Evolutionary conservation across 495 filamentous ascomycete species (phyloP), one percentile per base, ranked within the genome.

Genomic region (Coniosporium apollinis): DNA sequence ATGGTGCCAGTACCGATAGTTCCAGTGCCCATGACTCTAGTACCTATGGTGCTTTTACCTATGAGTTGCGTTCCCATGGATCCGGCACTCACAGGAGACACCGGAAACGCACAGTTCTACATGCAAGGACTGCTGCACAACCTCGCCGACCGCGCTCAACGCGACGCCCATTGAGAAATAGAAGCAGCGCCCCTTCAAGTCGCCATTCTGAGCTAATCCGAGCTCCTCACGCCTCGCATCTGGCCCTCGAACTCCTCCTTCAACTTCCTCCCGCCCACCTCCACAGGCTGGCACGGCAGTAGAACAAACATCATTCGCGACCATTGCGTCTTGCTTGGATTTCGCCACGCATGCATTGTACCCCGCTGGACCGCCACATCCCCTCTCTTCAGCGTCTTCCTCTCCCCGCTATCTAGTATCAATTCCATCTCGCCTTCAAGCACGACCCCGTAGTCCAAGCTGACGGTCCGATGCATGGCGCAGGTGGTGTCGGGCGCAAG

Each of bases 401-500:
- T 51, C 46, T 70, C 73, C 0, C 78, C 66, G 45, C 51, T 42
- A 48, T 81, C 77, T 9, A 82, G 52, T 5, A 66, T 49, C 52
- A 71, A 64, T 44, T 68, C 72, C 14, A 78, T 52, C 46, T 67
- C 50, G 0, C 82, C 82, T 48, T 85, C 79, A n/a, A 89, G 38
- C 18, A 89, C 69, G 37, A 84, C 64, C 3, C 79, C 79, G 34
- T 79, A 85, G 42, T 87, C 82, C 3, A 89, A 53, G 11, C 66
- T 73, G 46, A 73, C 63, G 2, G 82, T 84, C 0, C 79, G 64
- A 40, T 86, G 82, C 67, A 86, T 70, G 36, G 63, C 59, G 41
- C 60, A 66, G 16, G 57, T 56, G 41, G 61, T 56, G 9, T 54
- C 57, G 0, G 75, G 75, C 0, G 57, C 55, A 22, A 79, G 70